Conservation (phyloP, 139 green algal species). For the Chlamydomonas sphaeroides region DNA sequence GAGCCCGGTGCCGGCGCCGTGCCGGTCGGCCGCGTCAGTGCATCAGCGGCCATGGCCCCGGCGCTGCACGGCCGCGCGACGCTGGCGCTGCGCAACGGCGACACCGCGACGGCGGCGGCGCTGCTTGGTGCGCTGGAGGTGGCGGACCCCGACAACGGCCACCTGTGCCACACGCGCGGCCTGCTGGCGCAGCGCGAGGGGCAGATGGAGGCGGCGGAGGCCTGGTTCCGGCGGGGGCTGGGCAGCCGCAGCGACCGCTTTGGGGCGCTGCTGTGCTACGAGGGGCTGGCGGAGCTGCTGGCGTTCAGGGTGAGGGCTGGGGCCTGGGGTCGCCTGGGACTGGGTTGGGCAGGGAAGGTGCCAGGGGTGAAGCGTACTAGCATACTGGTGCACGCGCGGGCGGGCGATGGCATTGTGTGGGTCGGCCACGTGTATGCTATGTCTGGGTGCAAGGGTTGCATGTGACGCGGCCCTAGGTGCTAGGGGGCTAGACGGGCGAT, state of each 20-base stretch:
- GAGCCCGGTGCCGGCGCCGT: too few relatives aligned
- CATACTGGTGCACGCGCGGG: too few relatives aligned
- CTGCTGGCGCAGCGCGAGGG: slow-evolving; percentile 65
- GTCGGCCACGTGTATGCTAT: too few relatives aligned
- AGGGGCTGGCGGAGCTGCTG: slow-evolving; percentile 68
- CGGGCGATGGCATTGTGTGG: too few relatives aligned
- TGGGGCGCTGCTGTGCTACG: slow-evolving; percentile 65
- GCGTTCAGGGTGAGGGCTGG: slow-evolving; percentile 50
- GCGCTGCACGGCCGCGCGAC: slow-evolving; percentile 43
- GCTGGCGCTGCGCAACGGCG: slow-evolving; percentile 28
- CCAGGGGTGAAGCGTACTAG: too few relatives aligned
- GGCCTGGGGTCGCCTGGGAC: too few relatives aligned
- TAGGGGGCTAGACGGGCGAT: too few relatives aligned
- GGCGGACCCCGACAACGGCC: slow-evolving; percentile 54
- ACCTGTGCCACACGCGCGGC: slow-evolving; percentile 67
- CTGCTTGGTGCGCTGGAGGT: slow-evolving; percentile 49
- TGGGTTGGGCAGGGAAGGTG: too few relatives aligned
- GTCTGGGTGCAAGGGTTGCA: too few relatives aligned
- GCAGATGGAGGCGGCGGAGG: slow-evolving; percentile 39
- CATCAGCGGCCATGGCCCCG: not conserved
- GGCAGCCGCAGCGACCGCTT: not conserved
- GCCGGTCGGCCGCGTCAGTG: too few relatives aligned
- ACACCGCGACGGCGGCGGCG: slow-evolving; percentile 42
- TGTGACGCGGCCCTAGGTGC: too few relatives aligned
- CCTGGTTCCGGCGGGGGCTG: slow-evolving; percentile 55